Conservation (phyloP, 352 stramenopile genomes). For the Pythium rhizo-oryzae region DNA sequence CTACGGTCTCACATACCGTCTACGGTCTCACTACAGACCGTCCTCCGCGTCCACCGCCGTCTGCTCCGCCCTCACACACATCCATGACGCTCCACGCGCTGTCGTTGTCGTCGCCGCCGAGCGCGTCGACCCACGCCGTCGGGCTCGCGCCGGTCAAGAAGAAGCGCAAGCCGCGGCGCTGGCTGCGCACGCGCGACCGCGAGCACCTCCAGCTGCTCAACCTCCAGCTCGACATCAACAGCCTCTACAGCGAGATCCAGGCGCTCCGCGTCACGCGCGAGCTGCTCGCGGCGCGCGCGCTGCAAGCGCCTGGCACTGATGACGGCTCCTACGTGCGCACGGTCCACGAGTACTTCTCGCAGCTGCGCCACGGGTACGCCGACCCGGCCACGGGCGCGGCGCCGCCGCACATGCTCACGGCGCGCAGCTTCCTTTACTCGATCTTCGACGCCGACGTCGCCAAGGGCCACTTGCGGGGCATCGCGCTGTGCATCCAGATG, state of each 20-base stretch:
- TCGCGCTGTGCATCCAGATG: conserved; percentile 18
- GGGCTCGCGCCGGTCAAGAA: conserved; percentile 8
- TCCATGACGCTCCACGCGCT: not conserved
- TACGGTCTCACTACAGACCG: too few relatives aligned
- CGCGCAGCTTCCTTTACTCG: conserved; percentile 15
- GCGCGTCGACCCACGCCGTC: not conserved
- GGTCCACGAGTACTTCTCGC: conserved; percentile 16
- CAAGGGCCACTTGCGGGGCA: conserved; percentile 22
- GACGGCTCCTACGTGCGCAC: conserved; percentile 16
- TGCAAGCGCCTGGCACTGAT: not conserved
- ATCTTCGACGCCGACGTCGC: conserved; percentile 19
- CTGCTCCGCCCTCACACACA: too few relatives aligned
- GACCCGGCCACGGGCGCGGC: not conserved
- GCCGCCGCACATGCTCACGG: conserved; percentile 7
- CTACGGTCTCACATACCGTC: too few relatives aligned
- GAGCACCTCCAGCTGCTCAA: conserved; percentile 36
- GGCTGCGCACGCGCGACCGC: conserved; percentile 22
- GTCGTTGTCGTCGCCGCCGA: not conserved
- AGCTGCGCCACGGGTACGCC: conserved; percentile 21
- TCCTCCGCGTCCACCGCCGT: too few relatives aligned
- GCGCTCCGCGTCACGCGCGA: conserved; percentile 28
- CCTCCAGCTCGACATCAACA: conserved; percentile 42
- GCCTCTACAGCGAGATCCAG: conserved; percentile 36
- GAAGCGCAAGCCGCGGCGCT: conserved; percentile 13
- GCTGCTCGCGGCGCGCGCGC: conserved; percentile 25